Evolutionary conservation across 805 yeast genomes (phyloP).

Genomic region (Cyberlindnera mycetangii): DNA sequence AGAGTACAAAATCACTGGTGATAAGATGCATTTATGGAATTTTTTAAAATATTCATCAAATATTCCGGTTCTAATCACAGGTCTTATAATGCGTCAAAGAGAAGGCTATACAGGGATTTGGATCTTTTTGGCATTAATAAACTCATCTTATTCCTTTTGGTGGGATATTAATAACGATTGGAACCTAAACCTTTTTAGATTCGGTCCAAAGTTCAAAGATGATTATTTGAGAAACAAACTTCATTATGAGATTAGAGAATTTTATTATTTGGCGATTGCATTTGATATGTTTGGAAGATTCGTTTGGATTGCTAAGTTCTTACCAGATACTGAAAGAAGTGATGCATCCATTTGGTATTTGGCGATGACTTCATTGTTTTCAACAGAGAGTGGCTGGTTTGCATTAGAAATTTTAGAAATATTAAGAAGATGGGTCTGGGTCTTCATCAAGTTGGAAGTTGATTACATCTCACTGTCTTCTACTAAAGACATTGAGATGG

Average conservation of each 20-base stretch:
- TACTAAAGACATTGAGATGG: constrained; percentile 13
- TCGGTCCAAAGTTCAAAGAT: background rate
- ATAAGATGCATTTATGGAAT: constrained; percentile 61
- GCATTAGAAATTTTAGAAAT: constrained; percentile 72
- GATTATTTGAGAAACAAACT: constrained; percentile 8
- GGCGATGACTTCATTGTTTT: constrained; percentile 17
- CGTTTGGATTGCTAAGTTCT: constrained; percentile 66
- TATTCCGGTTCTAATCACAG: constrained; percentile 46
- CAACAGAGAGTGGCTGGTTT: constrained; percentile 57
- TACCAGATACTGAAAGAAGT: constrained; percentile 18
- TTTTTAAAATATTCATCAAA: constrained; percentile 71
- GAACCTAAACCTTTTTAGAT: constrained; percentile 49
- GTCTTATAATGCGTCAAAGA: constrained; percentile 26
- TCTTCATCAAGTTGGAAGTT: constrained; percentile 76
- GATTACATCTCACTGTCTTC: constrained; percentile 38
- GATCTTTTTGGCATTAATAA: constrained; percentile 47
- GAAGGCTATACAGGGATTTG: constrained; percentile 22
- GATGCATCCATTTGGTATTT: constrained; percentile 3
- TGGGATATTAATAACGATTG: constrained; percentile 95
- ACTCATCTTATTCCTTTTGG: constrained; percentile 72
- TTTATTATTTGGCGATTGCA: constrained; percentile 56
- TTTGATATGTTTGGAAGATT: constrained; percentile 68
- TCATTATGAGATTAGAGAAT: constrained; percentile 16
- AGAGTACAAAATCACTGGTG: constrained; percentile 55
- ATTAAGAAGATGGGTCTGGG: constrained; percentile 86